A percentile compares a stretch with the other conserved stretches of the same genome.
Conservation (phyloP, 768 basidiomycete species). For the Krasilnikovozyma curviuscula region DNA sequence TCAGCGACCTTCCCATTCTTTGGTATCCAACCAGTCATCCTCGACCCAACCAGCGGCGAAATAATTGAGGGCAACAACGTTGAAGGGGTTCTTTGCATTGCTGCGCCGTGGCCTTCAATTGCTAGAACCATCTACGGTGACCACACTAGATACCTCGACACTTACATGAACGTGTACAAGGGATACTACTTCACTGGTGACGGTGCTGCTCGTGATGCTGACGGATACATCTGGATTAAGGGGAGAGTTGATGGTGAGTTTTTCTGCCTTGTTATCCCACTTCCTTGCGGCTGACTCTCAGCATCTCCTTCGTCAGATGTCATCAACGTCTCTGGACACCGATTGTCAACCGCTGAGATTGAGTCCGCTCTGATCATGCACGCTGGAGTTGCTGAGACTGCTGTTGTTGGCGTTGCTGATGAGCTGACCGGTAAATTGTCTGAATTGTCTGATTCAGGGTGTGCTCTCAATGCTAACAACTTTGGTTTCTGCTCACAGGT, state of each 20-base stretch:
- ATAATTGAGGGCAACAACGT: constrained; percentile 57
- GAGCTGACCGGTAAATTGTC: constrained; percentile 26
- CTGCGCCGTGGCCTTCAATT: constrained; percentile 83
- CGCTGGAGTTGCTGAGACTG: constrained; percentile 88
- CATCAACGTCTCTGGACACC: constrained; percentile 95
- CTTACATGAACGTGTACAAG: constrained; percentile 42
- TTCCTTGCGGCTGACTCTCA: constrained; percentile 3
- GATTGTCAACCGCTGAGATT: constrained; percentile 91
- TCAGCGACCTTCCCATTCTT: constrained; percentile 97
- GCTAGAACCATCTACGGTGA: constrained; percentile 82
- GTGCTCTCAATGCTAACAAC: neutral
- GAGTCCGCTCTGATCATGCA: constrained; percentile 91
- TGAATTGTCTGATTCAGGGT: no score
- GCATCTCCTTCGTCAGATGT: constrained; percentile 39
- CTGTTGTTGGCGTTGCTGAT: constrained; percentile 31
- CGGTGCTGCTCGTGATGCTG: constrained; percentile 77
- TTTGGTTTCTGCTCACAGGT: constrained; percentile 39
- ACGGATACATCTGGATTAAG: constrained; percentile 98
- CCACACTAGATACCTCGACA: constrained; percentile 66
- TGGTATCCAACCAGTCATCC: constrained; percentile 69
- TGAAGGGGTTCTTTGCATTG: constrained; percentile 75
- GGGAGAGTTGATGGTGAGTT: constrained; percentile 75
- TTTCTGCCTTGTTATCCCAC: no score
- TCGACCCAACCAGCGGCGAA: constrained; percentile 52
- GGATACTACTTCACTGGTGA: constrained; percentile 80